Conservation (phyloP, 148 eudicot species). For the Heliamphora exappendiculata region DNA sequence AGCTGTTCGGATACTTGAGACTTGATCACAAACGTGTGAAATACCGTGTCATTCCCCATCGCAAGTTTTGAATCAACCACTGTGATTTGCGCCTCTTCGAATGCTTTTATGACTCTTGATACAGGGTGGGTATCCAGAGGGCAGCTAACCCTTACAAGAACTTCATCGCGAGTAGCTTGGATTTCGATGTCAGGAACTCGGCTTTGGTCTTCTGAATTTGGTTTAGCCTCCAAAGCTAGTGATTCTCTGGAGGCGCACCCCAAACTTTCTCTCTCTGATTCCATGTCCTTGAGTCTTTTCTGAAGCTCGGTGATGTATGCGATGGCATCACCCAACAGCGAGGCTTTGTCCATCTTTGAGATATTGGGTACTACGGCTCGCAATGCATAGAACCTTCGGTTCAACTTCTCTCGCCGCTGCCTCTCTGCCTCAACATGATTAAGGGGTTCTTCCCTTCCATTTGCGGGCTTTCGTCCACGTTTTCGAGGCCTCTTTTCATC, state of each 20-base stretch:
- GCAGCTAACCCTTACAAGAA: conserved; percentile 53
- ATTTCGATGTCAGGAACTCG: conserved; percentile 37
- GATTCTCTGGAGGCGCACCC: conserved; percentile 31
- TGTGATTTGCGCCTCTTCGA: conserved; percentile 47
- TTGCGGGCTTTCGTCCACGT: conserved; percentile 61
- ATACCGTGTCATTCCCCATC: conserved; percentile 48
- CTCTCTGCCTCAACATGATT: conserved; percentile 97
- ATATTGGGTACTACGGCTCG: conserved; percentile 93
- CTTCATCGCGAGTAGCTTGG: conserved; percentile 41
- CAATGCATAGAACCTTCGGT: conserved; percentile 82
- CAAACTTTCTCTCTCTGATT: conserved; percentile 42
- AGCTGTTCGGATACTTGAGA: conserved; percentile 51
- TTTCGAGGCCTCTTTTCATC: conserved; percentile 56
- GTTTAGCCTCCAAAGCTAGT: conserved; percentile 24
- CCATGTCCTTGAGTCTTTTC: conserved; percentile 72
- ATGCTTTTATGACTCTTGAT: conserved; percentile 46
- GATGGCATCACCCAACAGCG: conserved; percentile 85
- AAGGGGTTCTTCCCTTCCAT: conserved; percentile 63
- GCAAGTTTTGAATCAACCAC: conserved; percentile 56
- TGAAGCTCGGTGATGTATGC: conserved; percentile 81
- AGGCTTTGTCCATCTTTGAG: conserved; percentile 95
- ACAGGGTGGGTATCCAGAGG: conserved; percentile 67
- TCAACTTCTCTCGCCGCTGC: conserved; percentile 78
- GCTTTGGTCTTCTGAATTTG: conserved; percentile 27
- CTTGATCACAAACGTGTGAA: conserved; percentile 63